Conservation (phyloP, 371 early-diverging fungal species). For the Mortierella sp. region DNA sequence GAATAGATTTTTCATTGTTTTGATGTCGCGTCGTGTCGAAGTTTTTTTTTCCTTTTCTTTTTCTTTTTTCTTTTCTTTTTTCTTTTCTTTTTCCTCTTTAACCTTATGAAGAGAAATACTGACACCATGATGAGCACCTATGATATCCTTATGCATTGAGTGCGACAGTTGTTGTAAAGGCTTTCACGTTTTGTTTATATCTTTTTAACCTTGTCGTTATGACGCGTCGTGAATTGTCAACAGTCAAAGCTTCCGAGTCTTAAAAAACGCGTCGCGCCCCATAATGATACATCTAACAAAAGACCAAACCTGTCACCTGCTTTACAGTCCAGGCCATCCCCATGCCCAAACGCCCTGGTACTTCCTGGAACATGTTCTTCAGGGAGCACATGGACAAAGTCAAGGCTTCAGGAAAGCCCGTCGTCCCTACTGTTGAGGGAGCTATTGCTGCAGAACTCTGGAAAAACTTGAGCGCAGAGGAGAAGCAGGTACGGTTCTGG, state of each 20-base stretch:
- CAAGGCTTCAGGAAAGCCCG: constrained; percentile 41
- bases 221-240: too few species aligned
- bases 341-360: constrained; percentile 62
- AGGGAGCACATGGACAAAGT: constrained; percentile 58
- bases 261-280: too few species aligned
- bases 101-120: too few species aligned
- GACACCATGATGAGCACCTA: too few species aligned
- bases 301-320: constrained; percentile 5
- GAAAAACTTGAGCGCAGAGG: constrained; percentile 21
- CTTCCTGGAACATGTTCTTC: constrained; percentile 63
- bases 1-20: not conserved
- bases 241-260: too few species aligned
- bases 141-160: too few species aligned
- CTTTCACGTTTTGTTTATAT: too few species aligned
- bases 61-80: not conserved
- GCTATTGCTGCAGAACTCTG: constrained; percentile 27
- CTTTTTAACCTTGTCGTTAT: too few species aligned
- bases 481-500: constrained; percentile 32
- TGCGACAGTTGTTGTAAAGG: too few species aligned
- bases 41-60: not conserved
- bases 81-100: too few species aligned
- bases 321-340: constrained; percentile 28
- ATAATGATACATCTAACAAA: too few species aligned
- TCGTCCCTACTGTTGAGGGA: constrained; percentile 33
- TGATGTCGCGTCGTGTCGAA: not conserved